phyloP scores from a whole-genome alignment of 2,329 filamentous ascomycete species.

The Apiospora koreana region DNA sequence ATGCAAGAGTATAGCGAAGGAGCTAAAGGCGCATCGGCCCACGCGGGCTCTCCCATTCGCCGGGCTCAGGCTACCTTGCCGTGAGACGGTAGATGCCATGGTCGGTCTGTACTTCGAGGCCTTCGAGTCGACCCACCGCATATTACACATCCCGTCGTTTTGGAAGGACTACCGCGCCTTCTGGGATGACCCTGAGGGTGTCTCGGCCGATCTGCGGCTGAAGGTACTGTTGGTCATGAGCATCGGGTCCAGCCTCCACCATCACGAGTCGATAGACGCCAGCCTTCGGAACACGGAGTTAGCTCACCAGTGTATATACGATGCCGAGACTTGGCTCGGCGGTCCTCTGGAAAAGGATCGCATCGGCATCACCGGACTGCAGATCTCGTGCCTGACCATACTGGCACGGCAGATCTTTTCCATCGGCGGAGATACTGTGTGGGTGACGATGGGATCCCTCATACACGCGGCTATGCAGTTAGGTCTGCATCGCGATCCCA shows the following conservation, averaged over 20 bases:
- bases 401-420: conserved; percentile 43
- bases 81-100: conserved; percentile 40
- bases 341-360: conserved; percentile 41
- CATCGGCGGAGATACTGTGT: conserved; percentile 41
- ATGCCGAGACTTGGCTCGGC: conserved; percentile 42
- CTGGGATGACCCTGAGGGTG: conserved; percentile 40
- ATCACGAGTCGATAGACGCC: conserved; percentile 24
- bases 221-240: conserved; percentile 43
- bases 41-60: conserved; percentile 29
- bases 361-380: conserved; percentile 35
- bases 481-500: conserved; percentile 46
- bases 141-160: conserved; percentile 56
- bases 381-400: conserved; percentile 40
- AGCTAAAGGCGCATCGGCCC: conserved; percentile 35
- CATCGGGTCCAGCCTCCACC: conserved; percentile 38
- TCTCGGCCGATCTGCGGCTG: conserved; percentile 28
- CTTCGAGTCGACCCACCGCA: conserved; percentile 52
- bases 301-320: conserved; percentile 41
- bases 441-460: conserved; percentile 43
- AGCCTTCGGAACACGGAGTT: conserved; percentile 24
- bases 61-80: conserved; percentile 27
- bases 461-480: conserved; percentile 45
- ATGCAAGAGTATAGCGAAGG: conserved; percentile 35
- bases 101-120: conserved; percentile 47
- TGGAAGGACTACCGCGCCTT: conserved; percentile 48